These are phyloP conservation scores for Thraustotheca clavata DNA, from an alignment of 352 stramenopile species.

Conservation along the genomic window DNA sequence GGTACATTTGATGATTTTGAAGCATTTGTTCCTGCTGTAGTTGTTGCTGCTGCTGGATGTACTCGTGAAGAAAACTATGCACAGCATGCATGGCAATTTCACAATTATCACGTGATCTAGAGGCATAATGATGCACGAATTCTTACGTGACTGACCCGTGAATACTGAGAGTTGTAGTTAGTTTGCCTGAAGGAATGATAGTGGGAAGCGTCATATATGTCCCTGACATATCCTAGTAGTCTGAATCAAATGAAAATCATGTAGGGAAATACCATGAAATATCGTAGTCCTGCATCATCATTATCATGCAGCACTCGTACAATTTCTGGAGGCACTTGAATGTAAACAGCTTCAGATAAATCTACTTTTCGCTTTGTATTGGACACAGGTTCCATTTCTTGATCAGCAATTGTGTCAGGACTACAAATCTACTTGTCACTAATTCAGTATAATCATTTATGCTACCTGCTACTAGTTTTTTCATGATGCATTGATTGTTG, in stretches of 20 bases:
- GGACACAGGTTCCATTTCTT: not conserved
- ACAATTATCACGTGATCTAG: slow-evolving; percentile 36
- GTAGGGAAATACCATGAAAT: slow-evolving; percentile 29
- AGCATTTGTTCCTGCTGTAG: slow-evolving; percentile 37
- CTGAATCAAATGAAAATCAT: not conserved
- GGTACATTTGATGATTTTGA: slow-evolving; percentile 30
- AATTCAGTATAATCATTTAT: too few relatives aligned
- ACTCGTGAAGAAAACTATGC: slow-evolving; percentile 51
- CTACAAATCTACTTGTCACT: too few relatives aligned
- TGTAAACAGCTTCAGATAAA: slow-evolving; percentile 69
- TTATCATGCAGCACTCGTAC: slow-evolving; percentile 64
- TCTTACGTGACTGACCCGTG: slow-evolving; percentile 43
- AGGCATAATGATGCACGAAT: not conserved
- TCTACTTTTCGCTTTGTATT: slow-evolving; percentile 36
- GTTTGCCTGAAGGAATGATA: slow-evolving; percentile 7
- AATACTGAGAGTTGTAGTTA: slow-evolving; percentile 43
- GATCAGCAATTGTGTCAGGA: too few relatives aligned
- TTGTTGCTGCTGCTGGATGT: slow-evolving; percentile 39
- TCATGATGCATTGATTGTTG: too few relatives aligned
- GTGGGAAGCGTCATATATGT: slow-evolving; percentile 68
- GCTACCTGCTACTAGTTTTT: too few relatives aligned
- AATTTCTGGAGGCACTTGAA: slow-evolving; percentile 51
- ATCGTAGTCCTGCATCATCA: slow-evolving; percentile 52
- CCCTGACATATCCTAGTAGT: slow-evolving; percentile 48
- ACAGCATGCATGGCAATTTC: slow-evolving; percentile 46